phyloP scores from a whole-genome alignment of 163 green algal genomes.

The Trebouxiophyceae sp. region DNA sequence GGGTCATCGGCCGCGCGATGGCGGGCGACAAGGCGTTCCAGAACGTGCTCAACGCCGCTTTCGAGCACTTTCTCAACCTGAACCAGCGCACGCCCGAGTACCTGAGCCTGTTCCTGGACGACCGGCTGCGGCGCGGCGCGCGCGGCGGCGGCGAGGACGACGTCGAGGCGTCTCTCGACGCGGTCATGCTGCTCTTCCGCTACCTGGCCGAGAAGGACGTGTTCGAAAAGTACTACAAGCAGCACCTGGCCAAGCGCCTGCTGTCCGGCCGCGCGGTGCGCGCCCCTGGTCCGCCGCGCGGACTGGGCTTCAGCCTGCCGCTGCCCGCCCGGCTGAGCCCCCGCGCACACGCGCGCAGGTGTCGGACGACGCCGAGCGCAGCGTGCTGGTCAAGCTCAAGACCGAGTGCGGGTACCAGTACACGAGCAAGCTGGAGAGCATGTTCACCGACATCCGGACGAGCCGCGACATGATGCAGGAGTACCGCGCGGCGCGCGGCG shows the following conservation, averaged over 20 bases:
- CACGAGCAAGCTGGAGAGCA: slow-evolving; percentile 97
- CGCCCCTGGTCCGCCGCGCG: no score
- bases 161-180: slow-evolving; percentile 85
- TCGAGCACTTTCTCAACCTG: slow-evolving; percentile 93
- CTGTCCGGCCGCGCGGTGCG: slow-evolving; percentile 58
- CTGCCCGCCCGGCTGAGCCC: no score
- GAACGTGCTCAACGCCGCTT: slow-evolving; percentile 80
- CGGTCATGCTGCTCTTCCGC: slow-evolving; percentile 88
- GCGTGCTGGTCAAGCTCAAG: slow-evolving; percentile 95
- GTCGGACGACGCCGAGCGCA: slow-evolving; percentile 83
- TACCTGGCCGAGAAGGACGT: slow-evolving; percentile 98
- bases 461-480: slow-evolving; percentile 66
- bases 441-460: slow-evolving; percentile 99
- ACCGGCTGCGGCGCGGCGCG: slow-evolving; percentile 65
- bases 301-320: no score
- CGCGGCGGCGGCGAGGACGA: slow-evolving; percentile 71
- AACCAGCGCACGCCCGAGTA: slow-evolving; percentile 85
- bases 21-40: slow-evolving; percentile 86
- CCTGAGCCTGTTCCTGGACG: slow-evolving; percentile 96
- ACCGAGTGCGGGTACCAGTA: slow-evolving; percentile 94
- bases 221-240: slow-evolving; percentile 99
- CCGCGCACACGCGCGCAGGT: no score
- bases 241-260: slow-evolving; percentile 95
- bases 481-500: slow-evolving; percentile 56
- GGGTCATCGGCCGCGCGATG: slow-evolving; percentile 71